A percentile compares a stretch with the other conserved stretches of the same genome.
Evolutionary conservation across 23 red algal genomes (phyloP).

Genomic region (Agarophyton chilense): DNA sequence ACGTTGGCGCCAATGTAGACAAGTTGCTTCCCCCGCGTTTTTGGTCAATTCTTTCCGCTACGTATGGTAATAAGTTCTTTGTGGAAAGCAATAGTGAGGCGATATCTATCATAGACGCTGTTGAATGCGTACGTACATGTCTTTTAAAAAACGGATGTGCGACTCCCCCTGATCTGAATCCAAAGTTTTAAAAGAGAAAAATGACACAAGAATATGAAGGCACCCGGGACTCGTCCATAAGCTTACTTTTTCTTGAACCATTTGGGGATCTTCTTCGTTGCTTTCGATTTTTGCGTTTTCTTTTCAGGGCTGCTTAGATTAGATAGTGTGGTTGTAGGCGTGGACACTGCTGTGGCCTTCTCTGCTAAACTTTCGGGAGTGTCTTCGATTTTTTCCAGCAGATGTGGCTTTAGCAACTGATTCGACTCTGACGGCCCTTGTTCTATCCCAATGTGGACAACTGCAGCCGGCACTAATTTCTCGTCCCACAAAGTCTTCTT

Average conservation of each 20-base stretch:
- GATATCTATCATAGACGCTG: slow-evolving; percentile 79
- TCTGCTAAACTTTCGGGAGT: slow-evolving; percentile 38
- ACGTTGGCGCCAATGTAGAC: slow-evolving; percentile 89
- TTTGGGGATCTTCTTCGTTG: slow-evolving; percentile 63
- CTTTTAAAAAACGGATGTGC: slow-evolving; percentile 59
- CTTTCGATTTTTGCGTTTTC: not conserved
- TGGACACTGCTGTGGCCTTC: not conserved
- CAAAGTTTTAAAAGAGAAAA: slow-evolving; percentile 5
- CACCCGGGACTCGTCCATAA: too few species aligned
- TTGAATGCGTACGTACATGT: slow-evolving; percentile 72
- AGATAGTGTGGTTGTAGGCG: not conserved
- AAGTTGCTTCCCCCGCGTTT: slow-evolving; percentile 83
- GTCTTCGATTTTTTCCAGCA: slow-evolving; percentile 44
- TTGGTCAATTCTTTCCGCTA: slow-evolving; percentile 80
- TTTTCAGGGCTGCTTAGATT: not conserved
- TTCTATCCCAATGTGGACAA: slow-evolving; percentile 60
- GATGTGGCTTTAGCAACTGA: slow-evolving; percentile 22
- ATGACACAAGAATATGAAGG: not conserved
- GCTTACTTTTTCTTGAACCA: slow-evolving; percentile 46
- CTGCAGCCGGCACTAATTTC: slow-evolving; percentile 57
- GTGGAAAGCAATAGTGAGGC: slow-evolving; percentile 89
- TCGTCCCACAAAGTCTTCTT: slow-evolving; percentile 62
- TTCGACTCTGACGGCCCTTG: slow-evolving; percentile 15
- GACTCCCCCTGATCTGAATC: slow-evolving; percentile 55
- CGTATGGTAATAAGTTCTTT: slow-evolving; percentile 98